These are phyloP conservation scores for Nissolia schottii DNA, from an alignment of 306 rosid species.

Conservation along the genomic window DNA sequence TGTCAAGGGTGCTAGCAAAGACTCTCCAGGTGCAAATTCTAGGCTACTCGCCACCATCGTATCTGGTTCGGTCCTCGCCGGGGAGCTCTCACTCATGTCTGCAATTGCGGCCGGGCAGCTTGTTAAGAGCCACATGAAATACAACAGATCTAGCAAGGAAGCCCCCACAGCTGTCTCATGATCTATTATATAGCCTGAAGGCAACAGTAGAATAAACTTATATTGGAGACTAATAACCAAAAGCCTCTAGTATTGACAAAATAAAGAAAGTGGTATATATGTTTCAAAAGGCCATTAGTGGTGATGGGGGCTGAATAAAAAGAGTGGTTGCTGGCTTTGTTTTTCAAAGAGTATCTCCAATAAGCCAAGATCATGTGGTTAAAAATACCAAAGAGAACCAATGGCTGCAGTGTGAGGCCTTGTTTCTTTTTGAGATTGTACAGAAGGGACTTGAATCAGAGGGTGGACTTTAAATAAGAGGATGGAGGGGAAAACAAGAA, in stretches of 20 bases:
- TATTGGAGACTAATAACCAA: not conserved
- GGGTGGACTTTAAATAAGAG: constrained; percentile 21
- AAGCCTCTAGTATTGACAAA: constrained; percentile 4
- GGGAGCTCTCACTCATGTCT: constrained; percentile 67
- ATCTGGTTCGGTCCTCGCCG: constrained; percentile 62
- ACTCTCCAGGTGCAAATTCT: constrained; percentile 56
- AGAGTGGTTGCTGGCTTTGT: constrained; percentile 7
- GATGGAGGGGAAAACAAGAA: constrained; percentile 20
- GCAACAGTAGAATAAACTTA: not conserved
- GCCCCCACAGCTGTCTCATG: constrained; percentile 28
- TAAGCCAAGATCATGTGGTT: constrained; percentile 1
- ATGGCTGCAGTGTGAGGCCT: constrained; percentile 11
- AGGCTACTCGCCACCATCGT: constrained; percentile 56
- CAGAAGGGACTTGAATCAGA: constrained; percentile 9
- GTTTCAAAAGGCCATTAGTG: not conserved
- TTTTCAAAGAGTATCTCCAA: not conserved
- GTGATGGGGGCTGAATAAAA: constrained; percentile 7
- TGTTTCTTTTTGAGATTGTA: constrained; percentile 17
- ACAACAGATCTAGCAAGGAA: constrained; percentile 61
- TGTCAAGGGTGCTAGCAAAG: constrained; percentile 62
- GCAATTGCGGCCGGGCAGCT: constrained; percentile 76
- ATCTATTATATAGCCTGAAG: constrained; percentile 1
- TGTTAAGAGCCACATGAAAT: constrained; percentile 79
- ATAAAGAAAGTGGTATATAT: not conserved
- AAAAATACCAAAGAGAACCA: not conserved